Conservation (phyloP, 306 rosid species). For the Bauhinia variegata region DNA sequence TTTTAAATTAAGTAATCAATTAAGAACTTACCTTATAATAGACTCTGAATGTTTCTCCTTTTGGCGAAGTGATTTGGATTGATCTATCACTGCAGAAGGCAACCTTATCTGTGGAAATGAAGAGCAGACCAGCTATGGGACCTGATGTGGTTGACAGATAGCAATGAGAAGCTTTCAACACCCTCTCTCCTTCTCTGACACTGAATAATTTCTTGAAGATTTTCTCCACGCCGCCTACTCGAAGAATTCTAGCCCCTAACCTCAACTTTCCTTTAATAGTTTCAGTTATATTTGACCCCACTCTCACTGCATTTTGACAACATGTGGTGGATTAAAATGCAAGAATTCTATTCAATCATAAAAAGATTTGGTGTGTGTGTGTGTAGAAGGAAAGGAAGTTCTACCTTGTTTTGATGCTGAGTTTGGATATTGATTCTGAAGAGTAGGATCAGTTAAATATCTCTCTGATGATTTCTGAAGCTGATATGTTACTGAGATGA, state of each 20-base stretch:
- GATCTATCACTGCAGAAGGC: constrained; percentile 83
- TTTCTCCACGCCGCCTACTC: constrained; percentile 59
- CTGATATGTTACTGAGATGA: constrained; percentile 32
- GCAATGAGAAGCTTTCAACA: constrained; percentile 59
- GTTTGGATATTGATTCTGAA: constrained; percentile 33
- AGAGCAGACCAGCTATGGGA: constrained; percentile 78
- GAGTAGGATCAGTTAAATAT: constrained; percentile 39
- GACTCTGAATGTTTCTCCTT: constrained; percentile 48
- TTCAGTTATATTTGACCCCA: constrained; percentile 59
- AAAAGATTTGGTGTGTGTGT: too few species aligned
- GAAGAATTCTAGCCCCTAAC: constrained; percentile 63
- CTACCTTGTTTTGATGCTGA: constrained; percentile 38
- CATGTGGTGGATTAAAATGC: too few species aligned
- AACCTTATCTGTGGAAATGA: constrained; percentile 64
- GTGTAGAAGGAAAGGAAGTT: constrained; percentile 4
- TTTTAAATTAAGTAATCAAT: too few species aligned
- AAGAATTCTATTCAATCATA: too few species aligned
- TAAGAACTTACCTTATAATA: constrained; percentile 41
- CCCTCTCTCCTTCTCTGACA: constrained; percentile 54
- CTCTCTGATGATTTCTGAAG: constrained; percentile 34
- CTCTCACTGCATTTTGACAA: constrained; percentile 38
- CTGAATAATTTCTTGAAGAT: constrained; percentile 53
- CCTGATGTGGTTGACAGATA: constrained; percentile 76
- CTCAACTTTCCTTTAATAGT: constrained; percentile 68
- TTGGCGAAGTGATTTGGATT: constrained; percentile 49